Percentiles rank a stretch among this genome's conserved stretches.
Evolutionary conservation across 2,329 filamentous ascomycete species (phyloP).

Genomic region (Hymenoscyphus infarciens): DNA sequence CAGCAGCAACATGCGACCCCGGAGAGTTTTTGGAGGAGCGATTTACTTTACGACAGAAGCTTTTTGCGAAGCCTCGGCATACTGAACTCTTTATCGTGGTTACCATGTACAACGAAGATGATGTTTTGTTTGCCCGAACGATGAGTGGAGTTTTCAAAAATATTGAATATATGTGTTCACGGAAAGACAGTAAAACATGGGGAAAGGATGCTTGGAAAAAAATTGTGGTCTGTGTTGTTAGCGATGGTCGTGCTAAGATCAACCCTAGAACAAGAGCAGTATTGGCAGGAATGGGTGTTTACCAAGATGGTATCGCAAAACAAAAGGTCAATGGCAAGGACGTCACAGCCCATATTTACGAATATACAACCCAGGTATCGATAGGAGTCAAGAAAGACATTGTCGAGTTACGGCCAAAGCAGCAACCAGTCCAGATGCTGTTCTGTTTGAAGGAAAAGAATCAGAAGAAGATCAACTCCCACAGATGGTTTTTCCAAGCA

Average conservation of each 20-base stretch:
- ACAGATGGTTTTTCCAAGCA: constrained; percentile 98
- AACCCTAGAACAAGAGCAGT: constrained; percentile 87
- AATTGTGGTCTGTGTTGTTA: constrained; percentile 97
- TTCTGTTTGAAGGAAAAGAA: constrained; percentile 99
- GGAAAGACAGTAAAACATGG: constrained; percentile 94
- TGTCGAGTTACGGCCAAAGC: constrained; percentile 78
- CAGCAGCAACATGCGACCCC: constrained; percentile 91
- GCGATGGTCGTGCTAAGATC: constrained; percentile 95
- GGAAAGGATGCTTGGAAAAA: constrained; percentile 99
- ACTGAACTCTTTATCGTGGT: constrained; percentile 95
- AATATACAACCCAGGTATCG: constrained; percentile 84
- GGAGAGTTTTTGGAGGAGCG: constrained; percentile 82
- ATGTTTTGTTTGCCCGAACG: constrained; percentile 89
- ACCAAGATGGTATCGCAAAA: constrained; percentile 97
- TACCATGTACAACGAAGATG: constrained; percentile 99
- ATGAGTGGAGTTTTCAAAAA: constrained; percentile 99
- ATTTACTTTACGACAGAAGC: constrained; percentile 84
- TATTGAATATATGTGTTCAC: constrained; percentile 95
- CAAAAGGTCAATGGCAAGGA: constrained; percentile 96
- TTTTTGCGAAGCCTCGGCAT: constrained; percentile 88
- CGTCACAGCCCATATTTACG: constrained; percentile 96
- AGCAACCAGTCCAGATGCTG: constrained; percentile 90
- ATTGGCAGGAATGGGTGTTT: constrained; percentile 89
- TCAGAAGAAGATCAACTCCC: constrained; percentile 99
- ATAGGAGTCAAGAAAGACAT: constrained; percentile 87